phyloP scores from a whole-genome alignment of 352 stramenopile genomes.

The Globisporangium splendens region DNA sequence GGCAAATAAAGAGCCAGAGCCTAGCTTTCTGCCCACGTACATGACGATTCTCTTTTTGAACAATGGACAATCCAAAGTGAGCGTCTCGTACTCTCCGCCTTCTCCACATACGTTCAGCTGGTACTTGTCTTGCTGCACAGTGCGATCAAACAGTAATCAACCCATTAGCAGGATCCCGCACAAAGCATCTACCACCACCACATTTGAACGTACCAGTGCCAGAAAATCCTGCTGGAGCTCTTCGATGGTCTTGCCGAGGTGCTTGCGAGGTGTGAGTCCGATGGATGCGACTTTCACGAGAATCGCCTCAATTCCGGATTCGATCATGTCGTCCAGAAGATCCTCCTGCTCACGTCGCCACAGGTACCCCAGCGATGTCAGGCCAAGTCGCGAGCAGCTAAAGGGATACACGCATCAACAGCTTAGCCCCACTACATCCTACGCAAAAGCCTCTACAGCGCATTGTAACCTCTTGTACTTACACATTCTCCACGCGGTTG shows the following conservation, averaged over 20 bases:
- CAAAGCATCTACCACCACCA: no score
- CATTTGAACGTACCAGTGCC: slow-evolving; percentile 45
- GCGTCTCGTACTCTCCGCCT: slow-evolving; percentile 99
- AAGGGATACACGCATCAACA: neutral
- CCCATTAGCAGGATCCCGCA: no score
- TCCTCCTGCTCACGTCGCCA: slow-evolving; percentile 92
- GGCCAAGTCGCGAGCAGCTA: slow-evolving; percentile 89
- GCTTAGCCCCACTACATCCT: no score
- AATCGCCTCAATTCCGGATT: slow-evolving; percentile 92
- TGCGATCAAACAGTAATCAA: neutral
- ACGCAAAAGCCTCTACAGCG: neutral
- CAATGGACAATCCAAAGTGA: slow-evolving; percentile 96
- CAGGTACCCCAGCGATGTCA: slow-evolving; percentile 95
- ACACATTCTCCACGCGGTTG: slow-evolving; percentile 96
- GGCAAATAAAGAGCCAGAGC: no score
- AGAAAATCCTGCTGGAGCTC: slow-evolving; percentile 90
- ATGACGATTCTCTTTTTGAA: slow-evolving; percentile 93
- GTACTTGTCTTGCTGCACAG: slow-evolving; percentile 88
- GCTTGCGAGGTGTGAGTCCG: slow-evolving; percentile 82
- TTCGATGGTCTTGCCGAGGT: slow-evolving; percentile 82
- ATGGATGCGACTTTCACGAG: slow-evolving; percentile 97
- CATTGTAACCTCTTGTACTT: slow-evolving; percentile 11
- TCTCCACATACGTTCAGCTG: slow-evolving; percentile 98
- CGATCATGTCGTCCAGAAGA: slow-evolving; percentile 94
- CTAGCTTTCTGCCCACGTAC: slow-evolving; percentile 26